Evolutionary conservation across 495 filamentous ascomycete genomes (phyloP), one percentile per base, ranked within the genome.

Genomic region (Hypoxylon subgilvum): DNA sequence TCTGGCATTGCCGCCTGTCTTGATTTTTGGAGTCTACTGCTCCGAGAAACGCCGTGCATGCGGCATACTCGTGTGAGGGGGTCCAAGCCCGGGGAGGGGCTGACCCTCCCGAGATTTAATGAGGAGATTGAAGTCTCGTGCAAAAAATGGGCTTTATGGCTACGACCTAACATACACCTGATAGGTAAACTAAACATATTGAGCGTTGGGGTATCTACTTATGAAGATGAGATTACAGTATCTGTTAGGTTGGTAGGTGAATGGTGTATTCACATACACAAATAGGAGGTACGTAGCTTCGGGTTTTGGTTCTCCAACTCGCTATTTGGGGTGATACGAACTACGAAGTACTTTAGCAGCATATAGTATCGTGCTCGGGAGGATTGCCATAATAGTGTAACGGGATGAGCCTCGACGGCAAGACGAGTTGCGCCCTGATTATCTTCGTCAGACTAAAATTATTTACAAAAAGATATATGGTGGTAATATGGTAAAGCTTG

Each of bases 11-110:
- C 38, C 4, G 12, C 5, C 28, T 17, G 25, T 25, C 14, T 19
- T 7, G 13, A 6, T 45, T 17, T 44, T 14, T 6, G 36, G 23
- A 32, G 9, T 12, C 0, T 28, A 19, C 7, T 43, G 9, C 16
- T 32, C 9, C 13, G 44, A 21, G 44, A 6, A 16, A 14, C 17
- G 12, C 18, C 9, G 39, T 23, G 22, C 3, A 34, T 31, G n/a
- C 21, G 23, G 25, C 10, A n/a, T 10, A 8, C 32, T 18, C 17
- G 14, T 27, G 32, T 35, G 38, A 52, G 51, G 44, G 58, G 53
- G 6, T 7, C 30, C 8, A 13, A 6, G 5, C 12, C 31, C 31
- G 17, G 9, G 39, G 60, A 50, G 60, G 60, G 60, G 60, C 13
- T 21, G 8, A 10, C 6, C 9, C 6, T 22, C 23, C 17, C 12